These are phyloP conservation scores for Leccinum barrowsii DNA, from an alignment of 768 basidiomycete species.

Conservation along the genomic window DNA sequence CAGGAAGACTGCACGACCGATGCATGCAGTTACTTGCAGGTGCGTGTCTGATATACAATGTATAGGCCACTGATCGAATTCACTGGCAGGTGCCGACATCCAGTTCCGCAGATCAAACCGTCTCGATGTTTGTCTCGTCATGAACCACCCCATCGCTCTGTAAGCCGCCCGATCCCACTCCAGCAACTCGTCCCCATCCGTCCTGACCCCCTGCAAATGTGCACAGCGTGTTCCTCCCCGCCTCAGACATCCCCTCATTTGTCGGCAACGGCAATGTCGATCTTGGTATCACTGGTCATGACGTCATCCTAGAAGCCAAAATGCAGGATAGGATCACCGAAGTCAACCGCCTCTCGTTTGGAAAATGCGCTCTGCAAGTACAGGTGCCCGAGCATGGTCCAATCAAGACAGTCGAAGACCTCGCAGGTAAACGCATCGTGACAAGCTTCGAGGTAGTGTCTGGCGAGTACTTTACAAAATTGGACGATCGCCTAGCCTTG, in stretches of 20 bases:
- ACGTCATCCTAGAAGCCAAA: slow-evolving; percentile 88
- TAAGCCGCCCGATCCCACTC: slow-evolving; percentile 37
- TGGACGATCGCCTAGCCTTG: slow-evolving; percentile 57
- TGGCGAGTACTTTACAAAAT: slow-evolving; percentile 64
- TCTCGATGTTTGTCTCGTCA: slow-evolving; percentile 89
- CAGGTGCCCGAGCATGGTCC: slow-evolving; percentile 81
- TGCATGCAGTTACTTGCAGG: slow-evolving; percentile 83
- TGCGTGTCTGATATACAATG: slow-evolving; percentile 28
- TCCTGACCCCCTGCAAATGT: not conserved
- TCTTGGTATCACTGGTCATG: slow-evolving; percentile 96
- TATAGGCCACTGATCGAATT: not conserved
- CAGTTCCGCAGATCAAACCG: slow-evolving; percentile 86
- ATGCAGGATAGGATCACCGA: slow-evolving; percentile 80
- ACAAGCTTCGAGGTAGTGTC: slow-evolving; percentile 94
- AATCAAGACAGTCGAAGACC: slow-evolving; percentile 69
- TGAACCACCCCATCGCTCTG: slow-evolving; percentile 94
- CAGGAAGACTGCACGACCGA: slow-evolving; percentile 88
- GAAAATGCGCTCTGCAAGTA: slow-evolving; percentile 85
- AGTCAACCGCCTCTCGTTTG: slow-evolving; percentile 82
- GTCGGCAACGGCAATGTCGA: slow-evolving; percentile 97
- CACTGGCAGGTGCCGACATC: slow-evolving; percentile 79
- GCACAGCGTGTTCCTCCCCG: slow-evolving; percentile 92
- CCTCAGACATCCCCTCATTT: slow-evolving; percentile 95
- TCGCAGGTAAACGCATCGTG: slow-evolving; percentile 89
- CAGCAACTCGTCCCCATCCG: not conserved